These are phyloP conservation scores for Nakazawaea populi DNA, from an alignment of 805 yeast genomes.

Conservation along the genomic window DNA sequence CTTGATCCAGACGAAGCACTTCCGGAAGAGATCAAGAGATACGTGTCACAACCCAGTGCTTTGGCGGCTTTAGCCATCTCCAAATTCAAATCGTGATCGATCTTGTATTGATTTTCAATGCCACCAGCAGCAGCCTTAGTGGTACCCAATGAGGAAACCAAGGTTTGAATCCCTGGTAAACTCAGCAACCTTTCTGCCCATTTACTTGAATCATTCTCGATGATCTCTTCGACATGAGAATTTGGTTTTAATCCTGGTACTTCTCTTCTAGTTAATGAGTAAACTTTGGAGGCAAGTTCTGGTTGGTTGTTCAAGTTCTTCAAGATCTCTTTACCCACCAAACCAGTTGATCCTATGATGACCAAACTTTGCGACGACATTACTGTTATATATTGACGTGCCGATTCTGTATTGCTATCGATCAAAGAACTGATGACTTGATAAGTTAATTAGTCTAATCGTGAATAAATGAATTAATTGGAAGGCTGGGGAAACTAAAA, in stretches of 20 bases:
- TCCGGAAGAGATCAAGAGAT: slow-evolving; percentile 56
- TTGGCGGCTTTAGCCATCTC: slow-evolving; percentile 71
- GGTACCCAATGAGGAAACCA: slow-evolving; percentile 71
- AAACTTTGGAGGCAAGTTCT: slow-evolving; percentile 29
- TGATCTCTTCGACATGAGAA: slow-evolving; percentile 26
- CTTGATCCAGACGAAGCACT: slow-evolving; percentile 58
- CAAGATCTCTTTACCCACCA: slow-evolving; percentile 60
- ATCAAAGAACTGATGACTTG: too few species aligned
- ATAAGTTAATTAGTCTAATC: too few species aligned
- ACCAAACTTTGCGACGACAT: slow-evolving; percentile 15
- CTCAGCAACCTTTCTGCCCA: slow-evolving; percentile 42
- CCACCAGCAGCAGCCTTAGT: slow-evolving; percentile 71
- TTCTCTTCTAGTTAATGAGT: slow-evolving; percentile 47
- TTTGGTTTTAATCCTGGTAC: slow-evolving; percentile 20
- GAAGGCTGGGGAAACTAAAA: too few species aligned
- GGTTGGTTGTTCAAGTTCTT: slow-evolving; percentile 33
- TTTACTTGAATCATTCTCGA: slow-evolving; percentile 36
- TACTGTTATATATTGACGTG: neutral
- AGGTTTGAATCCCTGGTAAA: slow-evolving; percentile 28
- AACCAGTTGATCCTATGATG: slow-evolving; percentile 72
- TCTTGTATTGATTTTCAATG: slow-evolving; percentile 57
- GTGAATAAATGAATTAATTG: too few species aligned
- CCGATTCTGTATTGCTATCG: too few species aligned
- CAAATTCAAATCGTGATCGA: slow-evolving; percentile 71
- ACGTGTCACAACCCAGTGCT: slow-evolving; percentile 56